Percentiles rank a stretch among this genome's conserved stretches.
Evolutionary conservation across 1,284 basidiomycete genomes (phyloP).

Genomic region (Apiotrichum gamsii): DNA sequence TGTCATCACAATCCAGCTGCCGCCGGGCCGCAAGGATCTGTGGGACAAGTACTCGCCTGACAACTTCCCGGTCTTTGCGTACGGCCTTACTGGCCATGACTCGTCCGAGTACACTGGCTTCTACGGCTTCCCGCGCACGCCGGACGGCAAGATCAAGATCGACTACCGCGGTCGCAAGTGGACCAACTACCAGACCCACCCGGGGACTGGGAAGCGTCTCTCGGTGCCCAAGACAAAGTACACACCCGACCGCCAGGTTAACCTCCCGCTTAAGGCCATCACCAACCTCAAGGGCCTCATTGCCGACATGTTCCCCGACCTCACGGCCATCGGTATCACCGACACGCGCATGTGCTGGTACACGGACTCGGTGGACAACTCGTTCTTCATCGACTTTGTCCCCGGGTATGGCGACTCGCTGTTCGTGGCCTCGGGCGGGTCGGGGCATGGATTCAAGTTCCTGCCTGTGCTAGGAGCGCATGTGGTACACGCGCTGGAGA

Average conservation of each 20-base stretch:
- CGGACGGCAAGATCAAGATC: slow-evolving; percentile 26
- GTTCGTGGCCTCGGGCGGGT: slow-evolving; percentile 26
- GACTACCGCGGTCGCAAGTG: slow-evolving; percentile 24
- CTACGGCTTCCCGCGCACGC: slow-evolving; percentile 28
- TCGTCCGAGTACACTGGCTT: slow-evolving; percentile 23
- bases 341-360: slow-evolving; percentile 31
- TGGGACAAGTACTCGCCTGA: slow-evolving; percentile 28
- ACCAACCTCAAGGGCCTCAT: slow-evolving; percentile 20
- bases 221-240: slow-evolving; percentile 25
- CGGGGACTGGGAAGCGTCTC: slow-evolving; percentile 14
- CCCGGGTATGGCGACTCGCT: slow-evolving; percentile 21
- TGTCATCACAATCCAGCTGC: slow-evolving; percentile 20
- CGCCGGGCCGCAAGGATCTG: slow-evolving; percentile 20
- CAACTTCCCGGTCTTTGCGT: slow-evolving; percentile 25
- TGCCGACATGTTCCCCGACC: slow-evolving; percentile 20
- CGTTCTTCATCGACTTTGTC: slow-evolving; percentile 28
- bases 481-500: slow-evolving; percentile 23
- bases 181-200: slow-evolving; percentile 26
- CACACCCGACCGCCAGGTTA: slow-evolving; percentile 11
- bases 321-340: slow-evolving; percentile 24
- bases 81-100: slow-evolving; percentile 19
- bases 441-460: slow-evolving; percentile 34
- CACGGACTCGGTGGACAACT: slow-evolving; percentile 27
- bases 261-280: slow-evolving; percentile 24
- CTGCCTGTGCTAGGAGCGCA: slow-evolving; percentile 29